These are phyloP conservation scores for Juglanconis sp. DNA, from an alignment of 2,329 filamentous ascomycete genomes.

Conservation along the genomic window DNA sequence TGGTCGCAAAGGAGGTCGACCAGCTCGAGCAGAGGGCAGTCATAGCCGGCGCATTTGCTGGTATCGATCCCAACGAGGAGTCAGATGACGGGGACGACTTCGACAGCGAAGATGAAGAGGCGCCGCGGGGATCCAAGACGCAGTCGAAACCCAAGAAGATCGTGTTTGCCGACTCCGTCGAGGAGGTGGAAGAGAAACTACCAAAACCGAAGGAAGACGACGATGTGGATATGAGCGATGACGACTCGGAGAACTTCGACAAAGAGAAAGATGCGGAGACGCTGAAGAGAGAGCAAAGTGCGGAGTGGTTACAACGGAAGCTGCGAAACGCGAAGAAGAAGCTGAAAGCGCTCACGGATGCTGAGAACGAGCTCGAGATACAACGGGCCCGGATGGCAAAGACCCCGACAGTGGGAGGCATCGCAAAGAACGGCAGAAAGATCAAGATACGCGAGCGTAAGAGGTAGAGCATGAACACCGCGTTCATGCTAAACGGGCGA, in stretches of 20 bases:
- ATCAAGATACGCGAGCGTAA: constrained; percentile 62
- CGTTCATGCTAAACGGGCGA: neutral
- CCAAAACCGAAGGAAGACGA: constrained; percentile 28
- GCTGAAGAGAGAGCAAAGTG: constrained; percentile 35
- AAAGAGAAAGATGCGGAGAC: constrained; percentile 28
- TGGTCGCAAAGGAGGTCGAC: constrained; percentile 55
- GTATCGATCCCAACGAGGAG: constrained; percentile 27
- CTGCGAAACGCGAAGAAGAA: constrained; percentile 52
- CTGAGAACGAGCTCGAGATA: constrained; percentile 55
- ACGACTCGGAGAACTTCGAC: constrained; percentile 19
- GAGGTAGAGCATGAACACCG: constrained; percentile 38
- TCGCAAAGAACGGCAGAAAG: constrained; percentile 59
- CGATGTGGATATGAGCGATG: constrained; percentile 29
- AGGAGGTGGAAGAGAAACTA: constrained; percentile 26
- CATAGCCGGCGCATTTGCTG: constrained; percentile 35
- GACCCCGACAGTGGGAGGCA: constrained; percentile 56
- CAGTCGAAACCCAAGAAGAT: constrained; percentile 41
- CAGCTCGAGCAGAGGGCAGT: constrained; percentile 53
- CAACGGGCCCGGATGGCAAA: constrained; percentile 64
- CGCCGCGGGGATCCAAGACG: constrained; percentile 20
- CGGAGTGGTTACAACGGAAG: constrained; percentile 45
- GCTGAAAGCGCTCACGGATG: constrained; percentile 50
- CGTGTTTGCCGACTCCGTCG: constrained; percentile 43
- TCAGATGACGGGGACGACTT: constrained; percentile 30
- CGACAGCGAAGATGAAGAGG: constrained; percentile 26